Conservation (phyloP, 2,329 filamentous ascomycete species). For the Phaeosphaeria sp. region DNA sequence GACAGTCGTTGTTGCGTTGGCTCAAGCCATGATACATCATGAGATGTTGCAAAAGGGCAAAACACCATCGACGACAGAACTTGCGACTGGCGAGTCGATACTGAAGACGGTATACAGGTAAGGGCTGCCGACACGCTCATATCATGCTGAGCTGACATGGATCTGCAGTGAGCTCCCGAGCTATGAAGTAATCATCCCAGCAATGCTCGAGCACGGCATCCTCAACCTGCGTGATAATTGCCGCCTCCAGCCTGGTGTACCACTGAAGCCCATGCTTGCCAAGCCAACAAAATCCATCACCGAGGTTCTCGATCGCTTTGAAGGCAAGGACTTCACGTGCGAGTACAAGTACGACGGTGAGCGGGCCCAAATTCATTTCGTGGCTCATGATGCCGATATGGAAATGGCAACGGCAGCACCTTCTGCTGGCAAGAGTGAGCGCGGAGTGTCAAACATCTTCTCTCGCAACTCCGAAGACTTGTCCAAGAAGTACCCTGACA, state of each 20-base stretch:
- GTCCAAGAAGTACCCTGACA: constrained; percentile 97
- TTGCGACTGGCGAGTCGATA: constrained; percentile 82
- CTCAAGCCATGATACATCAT: constrained; percentile 86
- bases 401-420: constrained; percentile 66
- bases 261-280: constrained; percentile 97
- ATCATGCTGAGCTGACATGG: constrained; percentile 40
- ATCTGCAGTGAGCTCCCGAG: constrained; percentile 82
- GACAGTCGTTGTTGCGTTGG: constrained; percentile 87
- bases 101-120: constrained; percentile 91
- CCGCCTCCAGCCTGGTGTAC: constrained; percentile 91
- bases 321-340: constrained; percentile 93
- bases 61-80: constrained; percentile 73
- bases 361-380: constrained; percentile 97
- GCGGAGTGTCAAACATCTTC: constrained; percentile 90
- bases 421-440: constrained; percentile 69
- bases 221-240: constrained; percentile 81
- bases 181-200: constrained; percentile 93
- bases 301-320: constrained; percentile 95
- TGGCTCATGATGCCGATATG: constrained; percentile 77
- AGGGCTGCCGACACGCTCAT: constrained; percentile 22
- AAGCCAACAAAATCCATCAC: constrained; percentile 98
- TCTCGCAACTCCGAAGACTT: constrained; percentile 96
- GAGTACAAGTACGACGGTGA: constrained; percentile 99
- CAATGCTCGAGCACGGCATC: constrained; percentile 86
- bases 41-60: constrained; percentile 76